These are phyloP conservation scores for Pisolithus albus DNA, from an alignment of 768 basidiomycete genomes.

Conservation along the genomic window DNA sequence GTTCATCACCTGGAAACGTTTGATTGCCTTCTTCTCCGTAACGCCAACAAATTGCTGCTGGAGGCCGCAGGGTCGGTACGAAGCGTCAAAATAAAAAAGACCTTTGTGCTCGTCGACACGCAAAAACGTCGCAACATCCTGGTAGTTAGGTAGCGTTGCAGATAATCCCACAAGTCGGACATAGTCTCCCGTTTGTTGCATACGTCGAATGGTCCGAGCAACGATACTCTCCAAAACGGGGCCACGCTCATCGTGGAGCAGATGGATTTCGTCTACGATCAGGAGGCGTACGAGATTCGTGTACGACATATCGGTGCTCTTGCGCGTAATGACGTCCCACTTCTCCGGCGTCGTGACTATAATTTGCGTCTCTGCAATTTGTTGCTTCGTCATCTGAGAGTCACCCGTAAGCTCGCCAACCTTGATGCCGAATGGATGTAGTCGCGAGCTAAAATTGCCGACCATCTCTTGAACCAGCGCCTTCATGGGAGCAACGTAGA, in stretches of 20 bases:
- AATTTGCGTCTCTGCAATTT: slow-evolving; percentile 94
- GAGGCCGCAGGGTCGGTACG: slow-evolving; percentile 89
- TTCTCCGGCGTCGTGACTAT: slow-evolving; percentile 99
- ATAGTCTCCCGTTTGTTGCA: slow-evolving; percentile 92
- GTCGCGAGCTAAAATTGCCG: slow-evolving; percentile 80
- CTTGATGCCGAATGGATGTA: slow-evolving; percentile 65
- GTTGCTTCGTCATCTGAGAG: slow-evolving; percentile 95
- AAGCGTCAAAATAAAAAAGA: slow-evolving; percentile 94
- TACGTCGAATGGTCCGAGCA: slow-evolving; percentile 82
- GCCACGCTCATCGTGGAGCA: slow-evolving; percentile 96
- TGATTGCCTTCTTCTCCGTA: slow-evolving; percentile 99
- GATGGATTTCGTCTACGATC: slow-evolving; percentile 97
- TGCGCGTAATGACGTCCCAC: slow-evolving; percentile 99
- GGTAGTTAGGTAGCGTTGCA: slow-evolving; percentile 96
- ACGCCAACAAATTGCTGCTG: slow-evolving; percentile 97
- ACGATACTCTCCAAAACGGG: slow-evolving; percentile 91
- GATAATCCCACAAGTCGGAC: slow-evolving; percentile 93
- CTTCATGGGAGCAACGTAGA: slow-evolving; percentile 99
- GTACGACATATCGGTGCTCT: slow-evolving; percentile 93
- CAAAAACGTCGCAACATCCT: slow-evolving; percentile 96
- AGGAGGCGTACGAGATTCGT: slow-evolving; percentile 94
- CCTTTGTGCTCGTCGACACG: slow-evolving; percentile 90
- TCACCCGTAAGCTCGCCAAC: slow-evolving; percentile 97
- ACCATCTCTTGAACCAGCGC: slow-evolving; percentile 99
- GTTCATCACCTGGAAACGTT: slow-evolving; percentile 96